Evolutionary conservation across 1,284 basidiomycete genomes (phyloP).

Genomic region (Somion occarium): DNA sequence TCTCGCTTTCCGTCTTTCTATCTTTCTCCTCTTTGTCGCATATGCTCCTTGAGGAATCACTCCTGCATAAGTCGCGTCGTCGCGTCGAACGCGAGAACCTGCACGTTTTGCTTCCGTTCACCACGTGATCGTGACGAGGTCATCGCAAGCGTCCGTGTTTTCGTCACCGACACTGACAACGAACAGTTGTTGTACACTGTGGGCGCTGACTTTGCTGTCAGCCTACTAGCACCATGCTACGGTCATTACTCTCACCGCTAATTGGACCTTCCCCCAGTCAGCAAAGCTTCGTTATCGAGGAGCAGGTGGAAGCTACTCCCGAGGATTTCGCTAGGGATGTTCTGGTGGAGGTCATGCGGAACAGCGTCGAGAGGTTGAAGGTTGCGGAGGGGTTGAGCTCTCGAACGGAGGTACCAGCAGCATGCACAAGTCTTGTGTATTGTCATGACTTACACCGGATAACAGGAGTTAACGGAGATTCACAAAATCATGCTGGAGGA

Average conservation of each 20-base stretch:
- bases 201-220: neutral
- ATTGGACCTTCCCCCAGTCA: slow-evolving; percentile 18
- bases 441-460: neutral
- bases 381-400: slow-evolving; percentile 39
- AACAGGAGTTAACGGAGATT: slow-evolving; percentile 56
- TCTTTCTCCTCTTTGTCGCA: too few species aligned
- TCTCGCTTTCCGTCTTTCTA: too few species aligned
- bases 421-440: neutral
- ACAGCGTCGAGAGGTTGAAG: slow-evolving; percentile 62
- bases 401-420: slow-evolving; percentile 43
- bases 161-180: too few species aligned
- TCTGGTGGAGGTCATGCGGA: slow-evolving; percentile 64
- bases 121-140: too few species aligned
- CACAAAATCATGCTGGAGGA: slow-evolving; percentile 57
- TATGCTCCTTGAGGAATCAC: too few species aligned
- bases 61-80: too few species aligned
- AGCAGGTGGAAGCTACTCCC: slow-evolving; percentile 40
- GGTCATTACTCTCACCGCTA: slow-evolving; percentile 31
- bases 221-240: slow-evolving; percentile 23
- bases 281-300: slow-evolving; percentile 9
- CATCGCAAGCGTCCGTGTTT: too few species aligned
- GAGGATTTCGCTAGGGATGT: slow-evolving; percentile 73
- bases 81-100: too few species aligned
- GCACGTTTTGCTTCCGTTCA: too few species aligned
- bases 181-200: too few species aligned